Conservation (phyloP, 495 filamentous ascomycete species). For the Trypethelium eluteriae region DNA sequence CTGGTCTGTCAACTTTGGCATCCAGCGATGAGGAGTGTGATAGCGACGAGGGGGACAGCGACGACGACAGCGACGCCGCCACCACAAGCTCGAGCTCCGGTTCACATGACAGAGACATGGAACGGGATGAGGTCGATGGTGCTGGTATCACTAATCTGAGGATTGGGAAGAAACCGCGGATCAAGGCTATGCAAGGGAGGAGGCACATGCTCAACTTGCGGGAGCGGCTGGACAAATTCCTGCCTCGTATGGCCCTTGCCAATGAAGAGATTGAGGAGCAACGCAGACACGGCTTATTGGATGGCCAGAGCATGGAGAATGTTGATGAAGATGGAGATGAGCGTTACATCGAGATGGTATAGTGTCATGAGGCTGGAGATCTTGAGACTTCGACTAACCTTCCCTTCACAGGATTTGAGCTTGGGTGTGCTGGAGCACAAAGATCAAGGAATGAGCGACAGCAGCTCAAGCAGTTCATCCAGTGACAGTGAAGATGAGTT, state of each 20-base stretch:
- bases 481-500: neutral
- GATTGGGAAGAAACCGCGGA: conserved; percentile 2
- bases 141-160: neutral
- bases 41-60: neutral
- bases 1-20: neutral
- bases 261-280: conserved; percentile 20
- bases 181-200: neutral
- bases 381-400: neutral
- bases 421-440: conserved; percentile 13
- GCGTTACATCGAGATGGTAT: conserved; percentile 23
- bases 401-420: conserved; percentile 3
- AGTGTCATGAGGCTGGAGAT: neutral
- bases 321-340: conserved; percentile 17
- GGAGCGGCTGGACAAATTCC: conserved; percentile 10
- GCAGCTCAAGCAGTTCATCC: neutral
- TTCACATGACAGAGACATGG: neutral
- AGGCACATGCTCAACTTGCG: conserved; percentile 4
- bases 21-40: conserved; percentile 7
- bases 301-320: conserved; percentile 15
- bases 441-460: conserved; percentile 9
- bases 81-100: neutral
- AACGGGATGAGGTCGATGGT: neutral
- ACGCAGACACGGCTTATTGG: conserved; percentile 12
- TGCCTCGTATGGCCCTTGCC: conserved; percentile 16
- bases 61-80: conserved; percentile 1